Percentiles rank a stretch among this genome's conserved stretches.
phyloP scores from a whole-genome alignment of 1,139 yeast genomes.

The Sporopachydermia cereana region DNA sequence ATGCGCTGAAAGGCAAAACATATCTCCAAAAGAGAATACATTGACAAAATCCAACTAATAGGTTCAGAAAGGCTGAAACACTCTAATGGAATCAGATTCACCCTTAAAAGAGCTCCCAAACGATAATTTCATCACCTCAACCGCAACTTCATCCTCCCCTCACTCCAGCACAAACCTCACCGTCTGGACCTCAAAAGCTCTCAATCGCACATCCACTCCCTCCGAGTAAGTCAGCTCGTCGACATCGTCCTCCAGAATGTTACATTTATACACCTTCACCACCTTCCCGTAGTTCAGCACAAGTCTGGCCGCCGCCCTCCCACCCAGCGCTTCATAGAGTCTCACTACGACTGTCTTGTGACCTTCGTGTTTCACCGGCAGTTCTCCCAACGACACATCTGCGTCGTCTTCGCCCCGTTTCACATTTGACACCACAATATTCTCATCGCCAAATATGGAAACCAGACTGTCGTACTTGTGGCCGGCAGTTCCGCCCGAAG shows the following conservation, averaged over 20 bases:
- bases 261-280: conserved; percentile 43
- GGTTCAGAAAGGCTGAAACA: too few species aligned
- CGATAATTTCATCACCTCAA: too few species aligned
- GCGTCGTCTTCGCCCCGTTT: conserved; percentile 84
- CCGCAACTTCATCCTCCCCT: too few species aligned
- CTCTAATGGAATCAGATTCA: too few species aligned
- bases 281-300: conserved; percentile 31
- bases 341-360: conserved; percentile 48
- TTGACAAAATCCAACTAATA: too few species aligned
- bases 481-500: conserved; percentile 8
- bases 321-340: conserved; percentile 82
- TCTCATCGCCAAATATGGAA: conserved; percentile 34
- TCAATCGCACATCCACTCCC: not conserved
- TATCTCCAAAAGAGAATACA: too few species aligned
- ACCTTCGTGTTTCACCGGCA: conserved; percentile 32
- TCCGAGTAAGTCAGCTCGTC: conserved; percentile 23
- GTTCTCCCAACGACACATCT: conserved; percentile 29
- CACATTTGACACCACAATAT: conserved; percentile 60
- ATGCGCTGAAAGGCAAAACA: too few species aligned
- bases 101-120: too few species aligned
- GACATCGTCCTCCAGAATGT: conserved; percentile 58
- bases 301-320: conserved; percentile 44
- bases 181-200: conserved; percentile 22
- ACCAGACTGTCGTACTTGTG: conserved; percentile 16
- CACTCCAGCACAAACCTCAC: conserved; percentile 26